A percentile compares a stretch with the other conserved stretches of the same genome.
These are phyloP conservation scores for Canavalia gladiata DNA, from an alignment of 306 rosid species.

Conservation along the genomic window DNA sequence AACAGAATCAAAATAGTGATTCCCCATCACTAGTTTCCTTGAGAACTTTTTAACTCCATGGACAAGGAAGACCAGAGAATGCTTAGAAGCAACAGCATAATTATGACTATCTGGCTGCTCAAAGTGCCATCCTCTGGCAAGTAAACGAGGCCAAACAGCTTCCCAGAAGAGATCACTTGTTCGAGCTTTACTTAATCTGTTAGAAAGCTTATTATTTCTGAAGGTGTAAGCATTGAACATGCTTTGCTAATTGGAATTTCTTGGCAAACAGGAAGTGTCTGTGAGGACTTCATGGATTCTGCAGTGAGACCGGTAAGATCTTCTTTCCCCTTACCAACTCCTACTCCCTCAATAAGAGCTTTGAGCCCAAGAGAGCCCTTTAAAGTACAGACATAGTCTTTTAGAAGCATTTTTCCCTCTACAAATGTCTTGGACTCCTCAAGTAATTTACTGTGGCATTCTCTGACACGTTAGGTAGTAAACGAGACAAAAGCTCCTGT, in stretches of 20 bases:
- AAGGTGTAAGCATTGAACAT: slow-evolving; percentile 72
- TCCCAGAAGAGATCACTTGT: slow-evolving; percentile 95
- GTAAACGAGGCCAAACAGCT: slow-evolving; percentile 39
- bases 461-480: slow-evolving; percentile 61
- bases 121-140: slow-evolving; percentile 97
- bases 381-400: slow-evolving; percentile 71
- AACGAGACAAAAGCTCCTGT: slow-evolving; percentile 81
- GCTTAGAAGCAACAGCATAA: slow-evolving; percentile 61
- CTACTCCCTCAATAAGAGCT: slow-evolving; percentile 82
- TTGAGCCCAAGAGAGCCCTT: slow-evolving; percentile 72
- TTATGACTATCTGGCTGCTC: slow-evolving; percentile 77
- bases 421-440: slow-evolving; percentile 75
- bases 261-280: slow-evolving; percentile 60
- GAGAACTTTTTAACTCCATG: slow-evolving; percentile 88
- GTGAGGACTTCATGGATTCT: slow-evolving; percentile 46
- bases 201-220: slow-evolving; percentile 77
- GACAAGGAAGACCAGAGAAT: slow-evolving; percentile 79
- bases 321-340: slow-evolving; percentile 84
- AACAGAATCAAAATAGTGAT: slow-evolving; percentile 39
- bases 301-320: slow-evolving; percentile 70
- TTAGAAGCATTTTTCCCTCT: slow-evolving; percentile 76
- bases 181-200: slow-evolving; percentile 91
- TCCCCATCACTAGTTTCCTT: slow-evolving; percentile 79
- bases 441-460: slow-evolving; percentile 55
- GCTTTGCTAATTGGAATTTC: slow-evolving; percentile 93